Conservation (phyloP, 371 early-diverging fungal genomes). For the Rhizomucor miehei region DNA sequence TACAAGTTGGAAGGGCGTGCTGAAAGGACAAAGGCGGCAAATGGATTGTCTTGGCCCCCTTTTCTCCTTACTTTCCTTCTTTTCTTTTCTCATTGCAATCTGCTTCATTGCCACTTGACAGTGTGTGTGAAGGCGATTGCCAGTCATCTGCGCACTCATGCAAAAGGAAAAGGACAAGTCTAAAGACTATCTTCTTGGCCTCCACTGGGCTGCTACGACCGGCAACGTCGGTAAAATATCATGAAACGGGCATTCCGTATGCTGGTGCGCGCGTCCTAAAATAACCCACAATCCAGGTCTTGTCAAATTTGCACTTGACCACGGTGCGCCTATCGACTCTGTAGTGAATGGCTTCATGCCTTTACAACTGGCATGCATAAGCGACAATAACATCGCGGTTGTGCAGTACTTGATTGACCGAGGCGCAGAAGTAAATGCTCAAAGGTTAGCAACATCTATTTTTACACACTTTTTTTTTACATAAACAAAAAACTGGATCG, state of each 20-base stretch:
- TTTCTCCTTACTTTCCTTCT: background rate
- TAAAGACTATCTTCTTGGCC: conserved; percentile 39
- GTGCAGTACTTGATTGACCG: conserved; percentile 70
- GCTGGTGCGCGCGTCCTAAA: too few relatives aligned
- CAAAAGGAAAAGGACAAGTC: conserved; percentile 30
- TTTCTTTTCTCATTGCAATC: conserved; percentile 1
- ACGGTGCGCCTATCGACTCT: conserved; percentile 69
- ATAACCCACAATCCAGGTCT: conserved; percentile 35
- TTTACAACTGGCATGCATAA: conserved; percentile 69
- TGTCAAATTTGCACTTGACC: conserved; percentile 69
- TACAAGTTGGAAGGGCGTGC: too few relatives aligned
- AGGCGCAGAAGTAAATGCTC: conserved; percentile 72
- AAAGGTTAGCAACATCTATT: conserved; percentile 30
- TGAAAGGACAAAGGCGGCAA: too few relatives aligned
- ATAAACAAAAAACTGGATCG: background rate
- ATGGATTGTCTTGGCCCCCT: background rate
- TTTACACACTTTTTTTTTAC: conserved; percentile 1
- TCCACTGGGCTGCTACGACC: conserved; percentile 60
- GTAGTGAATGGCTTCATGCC: conserved; percentile 68
- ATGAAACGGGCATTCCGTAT: background rate
- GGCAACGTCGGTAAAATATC: conserved; percentile 57
- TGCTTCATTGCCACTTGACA: background rate
- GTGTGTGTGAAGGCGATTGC: too few relatives aligned
- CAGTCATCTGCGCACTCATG: conserved; percentile 3
- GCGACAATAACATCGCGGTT: conserved; percentile 60